These are phyloP conservation scores for Magnaporthiopsis poae DNA, from an alignment of 2,329 filamentous ascomycete species.

Conservation along the genomic window DNA sequence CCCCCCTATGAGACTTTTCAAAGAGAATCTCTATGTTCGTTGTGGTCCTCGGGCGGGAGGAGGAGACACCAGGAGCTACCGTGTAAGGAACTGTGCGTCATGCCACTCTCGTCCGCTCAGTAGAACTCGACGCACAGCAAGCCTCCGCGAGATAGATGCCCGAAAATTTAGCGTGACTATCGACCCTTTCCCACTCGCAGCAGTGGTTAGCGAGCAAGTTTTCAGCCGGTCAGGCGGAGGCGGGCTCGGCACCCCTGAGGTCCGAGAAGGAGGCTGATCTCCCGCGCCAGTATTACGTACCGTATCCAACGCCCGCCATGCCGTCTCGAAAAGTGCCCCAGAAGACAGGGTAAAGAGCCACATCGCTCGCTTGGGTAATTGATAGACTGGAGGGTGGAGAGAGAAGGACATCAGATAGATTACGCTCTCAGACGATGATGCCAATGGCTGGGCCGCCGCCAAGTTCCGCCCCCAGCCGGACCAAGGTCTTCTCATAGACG, in stretches of 20 bases:
- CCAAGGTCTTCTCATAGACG: conserved; percentile 72
- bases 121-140: too few species aligned
- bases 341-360: neutral
- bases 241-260: neutral
- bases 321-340: too few species aligned
- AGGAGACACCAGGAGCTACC: too few species aligned
- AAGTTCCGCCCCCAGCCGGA: conserved; percentile 60
- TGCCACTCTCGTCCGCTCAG: too few species aligned
- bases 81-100: too few species aligned
- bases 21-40: too few species aligned
- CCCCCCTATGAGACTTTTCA: neutral
- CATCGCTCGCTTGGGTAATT: neutral
- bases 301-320: neutral
- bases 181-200: too few species aligned
- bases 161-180: too few species aligned
- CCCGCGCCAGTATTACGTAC: neutral
- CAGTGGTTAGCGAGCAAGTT: neutral
- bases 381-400: neutral
- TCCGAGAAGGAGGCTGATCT: neutral
- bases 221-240: neutral
- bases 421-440: conserved; percentile 1
- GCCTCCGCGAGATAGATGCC: too few species aligned
- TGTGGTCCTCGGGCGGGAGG: too few species aligned
- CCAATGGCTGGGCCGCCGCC: conserved; percentile 27
- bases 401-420: neutral